Evolutionary conservation across 129 eudicot species (phyloP).

Genomic region (Ambrosia artemisiifolia): DNA sequence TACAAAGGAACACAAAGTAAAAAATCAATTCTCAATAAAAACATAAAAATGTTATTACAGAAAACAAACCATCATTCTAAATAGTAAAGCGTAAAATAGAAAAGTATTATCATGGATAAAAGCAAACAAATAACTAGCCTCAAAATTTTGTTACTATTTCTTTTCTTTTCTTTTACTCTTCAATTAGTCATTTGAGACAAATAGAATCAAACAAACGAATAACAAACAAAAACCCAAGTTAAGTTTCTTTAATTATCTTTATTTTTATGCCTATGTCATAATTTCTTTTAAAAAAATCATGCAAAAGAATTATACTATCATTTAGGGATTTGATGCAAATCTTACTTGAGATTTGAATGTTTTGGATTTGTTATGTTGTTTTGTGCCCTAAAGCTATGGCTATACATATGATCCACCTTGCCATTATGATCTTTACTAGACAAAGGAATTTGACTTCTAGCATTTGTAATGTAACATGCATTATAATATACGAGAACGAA

Average conservation of each 20-base stretch:
- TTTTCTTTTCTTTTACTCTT: conserved; percentile 6
- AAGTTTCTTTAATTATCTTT: conserved; percentile 12
- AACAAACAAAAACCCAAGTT: conserved; percentile 33
- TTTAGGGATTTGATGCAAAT: conserved; percentile 32
- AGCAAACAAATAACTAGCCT: background rate
- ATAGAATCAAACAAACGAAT: conserved; percentile 34
- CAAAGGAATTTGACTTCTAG: conserved; percentile 22
- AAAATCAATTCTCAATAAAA: background rate
- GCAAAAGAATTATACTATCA: conserved; percentile 16
- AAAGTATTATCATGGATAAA: background rate
- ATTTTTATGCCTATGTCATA: background rate
- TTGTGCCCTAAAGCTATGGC: conserved; percentile 37
- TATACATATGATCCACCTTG: conserved; percentile 26
- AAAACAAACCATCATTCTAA: background rate
- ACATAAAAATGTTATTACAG: background rate
- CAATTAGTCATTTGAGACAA: conserved; percentile 27
- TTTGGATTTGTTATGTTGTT: conserved; percentile 37
- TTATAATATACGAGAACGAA: background rate
- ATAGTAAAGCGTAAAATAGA: conserved; percentile 1
- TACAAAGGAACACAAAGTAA: background rate
- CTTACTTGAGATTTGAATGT: conserved; percentile 31
- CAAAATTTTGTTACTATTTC: background rate
- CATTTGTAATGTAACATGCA: conserved; percentile 7
- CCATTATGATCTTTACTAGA: conserved; percentile 15
- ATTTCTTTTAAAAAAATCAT: conserved; percentile 2